Evolutionary conservation across 768 basidiomycete species (phyloP).

Genomic region (Serendipita sp.): DNA sequence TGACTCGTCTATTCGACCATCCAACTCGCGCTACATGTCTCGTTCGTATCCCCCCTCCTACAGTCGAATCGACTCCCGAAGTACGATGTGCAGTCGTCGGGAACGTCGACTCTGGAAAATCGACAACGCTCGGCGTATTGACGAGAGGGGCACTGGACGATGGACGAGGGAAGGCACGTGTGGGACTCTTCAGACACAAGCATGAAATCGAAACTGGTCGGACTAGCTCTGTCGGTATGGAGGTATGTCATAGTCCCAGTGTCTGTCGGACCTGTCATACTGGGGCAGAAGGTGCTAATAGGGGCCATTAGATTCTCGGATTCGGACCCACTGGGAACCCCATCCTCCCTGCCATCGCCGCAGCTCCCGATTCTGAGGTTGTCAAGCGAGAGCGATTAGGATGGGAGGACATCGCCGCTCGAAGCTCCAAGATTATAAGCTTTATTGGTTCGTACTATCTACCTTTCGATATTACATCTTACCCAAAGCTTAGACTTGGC

Average conservation of each 20-base stretch:
- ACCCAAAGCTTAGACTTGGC: conserved; percentile 50
- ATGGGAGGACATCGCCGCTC: conserved; percentile 88
- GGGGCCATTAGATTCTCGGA: conserved; percentile 53
- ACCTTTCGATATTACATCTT: background rate
- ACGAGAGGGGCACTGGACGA: conserved; percentile 83
- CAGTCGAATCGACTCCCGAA: conserved; percentile 67
- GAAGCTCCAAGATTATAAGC: conserved; percentile 81
- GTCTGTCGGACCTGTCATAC: background rate
- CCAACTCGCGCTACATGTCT: conserved; percentile 39
- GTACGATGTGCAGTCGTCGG: conserved; percentile 93
- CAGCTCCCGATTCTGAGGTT: conserved; percentile 42
- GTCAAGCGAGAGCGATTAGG: conserved; percentile 72
- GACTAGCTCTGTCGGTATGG: conserved; percentile 93
- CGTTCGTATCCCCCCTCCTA: conserved; percentile 58
- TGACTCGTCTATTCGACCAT: conserved; percentile 36
- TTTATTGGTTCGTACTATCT: conserved; percentile 53
- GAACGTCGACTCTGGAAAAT: conserved; percentile 68
- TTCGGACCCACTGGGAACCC: conserved; percentile 63
- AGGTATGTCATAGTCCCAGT: conserved; percentile 32
- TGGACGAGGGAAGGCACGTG: conserved; percentile 65
- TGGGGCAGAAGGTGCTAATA: background rate
- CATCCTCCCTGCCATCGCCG: conserved; percentile 51
- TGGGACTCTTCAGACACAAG: conserved; percentile 87
- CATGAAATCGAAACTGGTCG: conserved; percentile 94
- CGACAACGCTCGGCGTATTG: conserved; percentile 83